phyloP scores from a whole-genome alignment of 192 early-diverging fungal species.

The Phycomyces nitens region DNA sequence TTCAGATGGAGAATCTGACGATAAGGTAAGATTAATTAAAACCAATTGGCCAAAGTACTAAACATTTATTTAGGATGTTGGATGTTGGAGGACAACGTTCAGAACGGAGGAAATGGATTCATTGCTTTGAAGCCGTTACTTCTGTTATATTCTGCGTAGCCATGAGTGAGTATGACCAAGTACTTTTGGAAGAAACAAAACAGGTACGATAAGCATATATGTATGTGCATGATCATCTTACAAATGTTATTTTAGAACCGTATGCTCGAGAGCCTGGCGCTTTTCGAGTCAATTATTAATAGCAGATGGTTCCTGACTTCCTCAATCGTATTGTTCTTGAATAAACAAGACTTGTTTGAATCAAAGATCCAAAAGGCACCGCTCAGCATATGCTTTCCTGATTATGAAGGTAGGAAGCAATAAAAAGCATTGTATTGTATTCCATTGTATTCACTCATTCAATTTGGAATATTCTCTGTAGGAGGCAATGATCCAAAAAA shows the following conservation, averaged over 20 bases:
- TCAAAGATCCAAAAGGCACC: conserved; percentile 67
- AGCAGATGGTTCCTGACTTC: conserved; percentile 81
- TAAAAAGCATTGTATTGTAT: conserved; percentile 5
- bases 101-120: conserved; percentile 74
- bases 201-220: conserved; percentile 20
- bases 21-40: conserved; percentile 56
- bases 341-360: conserved; percentile 81
- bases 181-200: conserved; percentile 69
- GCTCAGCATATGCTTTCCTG: conserved; percentile 73
- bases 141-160: conserved; percentile 86
- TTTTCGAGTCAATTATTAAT: conserved; percentile 84
- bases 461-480: conserved; percentile 16
- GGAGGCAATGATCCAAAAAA: conserved; percentile 77
- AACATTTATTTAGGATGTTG: conserved; percentile 53
- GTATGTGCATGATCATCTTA: conserved; percentile 3
- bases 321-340: conserved; percentile 81
- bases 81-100: conserved; percentile 73
- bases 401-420: conserved; percentile 58
- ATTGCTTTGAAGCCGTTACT: conserved; percentile 71
- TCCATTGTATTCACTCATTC: too few species aligned
- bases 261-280: conserved; percentile 74
- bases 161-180: conserved; percentile 83
- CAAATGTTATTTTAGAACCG: conserved; percentile 55
- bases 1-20: conserved; percentile 85
- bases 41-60: not conserved